Conservation (phyloP, 495 filamentous ascomycete species). For the Xylaria cubensis region DNA sequence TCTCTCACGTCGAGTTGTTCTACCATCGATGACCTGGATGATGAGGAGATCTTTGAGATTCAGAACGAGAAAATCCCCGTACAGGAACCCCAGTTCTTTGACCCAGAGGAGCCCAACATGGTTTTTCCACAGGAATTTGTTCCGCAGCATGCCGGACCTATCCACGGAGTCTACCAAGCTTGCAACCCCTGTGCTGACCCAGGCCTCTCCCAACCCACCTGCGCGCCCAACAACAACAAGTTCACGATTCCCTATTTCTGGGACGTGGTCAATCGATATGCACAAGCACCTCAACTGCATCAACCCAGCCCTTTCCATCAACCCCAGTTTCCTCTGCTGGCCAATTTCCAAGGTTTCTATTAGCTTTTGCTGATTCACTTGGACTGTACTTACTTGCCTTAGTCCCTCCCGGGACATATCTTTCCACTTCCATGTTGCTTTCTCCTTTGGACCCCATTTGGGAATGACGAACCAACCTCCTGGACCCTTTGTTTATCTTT, state of each 20-base stretch:
- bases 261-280: conserved; percentile 52
- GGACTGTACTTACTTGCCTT: background rate
- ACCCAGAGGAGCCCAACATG: conserved; percentile 47
- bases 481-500: conserved; percentile 24
- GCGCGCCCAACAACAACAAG: conserved; percentile 50
- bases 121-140: conserved; percentile 51
- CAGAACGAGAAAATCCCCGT: conserved; percentile 52
- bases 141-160: conserved; percentile 42
- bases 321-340: conserved; percentile 52
- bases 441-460: background rate
- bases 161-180: conserved; percentile 34
- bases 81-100: conserved; percentile 51
- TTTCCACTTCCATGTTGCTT: conserved; percentile 36
- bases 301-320: conserved; percentile 57
- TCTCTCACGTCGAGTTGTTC: conserved; percentile 54
- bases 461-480: conserved; percentile 6
- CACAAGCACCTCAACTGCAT: conserved; percentile 47
- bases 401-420: conserved; percentile 29
- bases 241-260: conserved; percentile 52
- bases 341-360: conserved; percentile 58
- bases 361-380: conserved; percentile 38
- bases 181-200: conserved; percentile 40
- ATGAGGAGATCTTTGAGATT: conserved; percentile 45
- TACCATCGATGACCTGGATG: conserved; percentile 53
- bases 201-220: conserved; percentile 39